phyloP scores from a whole-genome alignment of 176 grass and related monocot species.

The Carex parvula region DNA sequence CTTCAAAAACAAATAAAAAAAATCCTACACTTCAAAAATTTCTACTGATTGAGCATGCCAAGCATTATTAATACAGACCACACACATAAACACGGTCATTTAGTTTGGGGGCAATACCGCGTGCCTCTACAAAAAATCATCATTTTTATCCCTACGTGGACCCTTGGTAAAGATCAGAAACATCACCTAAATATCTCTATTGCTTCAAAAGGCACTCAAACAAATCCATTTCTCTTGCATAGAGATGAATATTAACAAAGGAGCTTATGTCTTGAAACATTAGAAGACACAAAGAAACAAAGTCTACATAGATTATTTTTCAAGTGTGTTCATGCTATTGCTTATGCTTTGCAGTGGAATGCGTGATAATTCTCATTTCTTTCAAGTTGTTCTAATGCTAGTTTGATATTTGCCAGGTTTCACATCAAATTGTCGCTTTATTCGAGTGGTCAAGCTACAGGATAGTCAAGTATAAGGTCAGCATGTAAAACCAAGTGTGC shows the following conservation, averaged over 20 bases:
- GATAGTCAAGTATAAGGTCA: neutral
- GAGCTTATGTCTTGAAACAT: neutral
- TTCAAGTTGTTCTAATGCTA: neutral
- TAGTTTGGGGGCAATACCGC: neutral
- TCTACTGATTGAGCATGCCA: neutral
- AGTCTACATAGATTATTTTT: neutral
- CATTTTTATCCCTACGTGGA: neutral
- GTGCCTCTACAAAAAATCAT: neutral
- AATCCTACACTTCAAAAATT: neutral
- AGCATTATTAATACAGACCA: neutral
- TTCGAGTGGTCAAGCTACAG: neutral
- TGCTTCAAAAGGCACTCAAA: neutral
- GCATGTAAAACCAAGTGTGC: neutral
- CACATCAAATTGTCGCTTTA: neutral
- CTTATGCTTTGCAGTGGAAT: neutral
- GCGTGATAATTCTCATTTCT: neutral
- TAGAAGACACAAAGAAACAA: neutral
- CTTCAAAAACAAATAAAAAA: conserved; percentile 4
- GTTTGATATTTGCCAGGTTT: neutral
- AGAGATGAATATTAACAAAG: neutral
- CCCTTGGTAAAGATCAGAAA: neutral
- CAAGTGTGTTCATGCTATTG: neutral
- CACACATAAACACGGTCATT: neutral
- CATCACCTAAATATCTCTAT: neutral
- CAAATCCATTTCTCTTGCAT: neutral